Evolutionary conservation across 2,329 filamentous ascomycete species (phyloP).

Genomic region (Zelopaecilomyces penicillatus): DNA sequence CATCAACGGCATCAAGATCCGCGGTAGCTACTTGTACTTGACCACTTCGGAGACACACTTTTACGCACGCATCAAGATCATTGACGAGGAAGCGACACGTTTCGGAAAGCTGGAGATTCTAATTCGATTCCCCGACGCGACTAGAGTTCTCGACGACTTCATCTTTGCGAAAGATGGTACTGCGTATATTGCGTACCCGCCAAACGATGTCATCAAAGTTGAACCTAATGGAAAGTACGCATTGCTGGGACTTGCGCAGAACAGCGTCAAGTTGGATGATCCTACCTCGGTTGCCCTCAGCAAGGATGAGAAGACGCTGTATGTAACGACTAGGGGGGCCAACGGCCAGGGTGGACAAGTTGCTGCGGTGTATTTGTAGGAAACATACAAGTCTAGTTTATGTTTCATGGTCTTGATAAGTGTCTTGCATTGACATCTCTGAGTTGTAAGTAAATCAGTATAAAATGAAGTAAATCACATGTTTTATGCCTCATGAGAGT

Average conservation of each 20-base stretch:
- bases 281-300: constrained; percentile 10
- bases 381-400: not conserved
- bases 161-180: constrained; percentile 8
- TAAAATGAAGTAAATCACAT: too few species aligned
- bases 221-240: not conserved
- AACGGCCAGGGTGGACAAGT: constrained; percentile 9
- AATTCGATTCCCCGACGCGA: not conserved
- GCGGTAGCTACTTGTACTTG: constrained; percentile 14
- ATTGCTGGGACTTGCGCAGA: constrained; percentile 1
- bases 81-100: not conserved
- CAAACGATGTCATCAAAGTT: constrained; percentile 2
- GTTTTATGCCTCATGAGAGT: too few species aligned
- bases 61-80: constrained; percentile 9
- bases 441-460: too few species aligned
- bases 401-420: not conserved
- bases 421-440: too few species aligned
- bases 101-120: constrained; percentile 9
- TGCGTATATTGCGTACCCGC: constrained; percentile 7
- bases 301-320: constrained; percentile 11
- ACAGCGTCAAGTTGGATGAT: constrained; percentile 2
- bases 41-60: constrained; percentile 11
- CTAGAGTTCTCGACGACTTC: constrained; percentile 12
- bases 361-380: constrained; percentile 1
- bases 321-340: constrained; percentile 8
- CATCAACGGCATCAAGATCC: constrained; percentile 13